These are phyloP conservation scores for Nigrograna mackinnonii DNA, from an alignment of 2,329 filamentous ascomycete species.

Conservation along the genomic window DNA sequence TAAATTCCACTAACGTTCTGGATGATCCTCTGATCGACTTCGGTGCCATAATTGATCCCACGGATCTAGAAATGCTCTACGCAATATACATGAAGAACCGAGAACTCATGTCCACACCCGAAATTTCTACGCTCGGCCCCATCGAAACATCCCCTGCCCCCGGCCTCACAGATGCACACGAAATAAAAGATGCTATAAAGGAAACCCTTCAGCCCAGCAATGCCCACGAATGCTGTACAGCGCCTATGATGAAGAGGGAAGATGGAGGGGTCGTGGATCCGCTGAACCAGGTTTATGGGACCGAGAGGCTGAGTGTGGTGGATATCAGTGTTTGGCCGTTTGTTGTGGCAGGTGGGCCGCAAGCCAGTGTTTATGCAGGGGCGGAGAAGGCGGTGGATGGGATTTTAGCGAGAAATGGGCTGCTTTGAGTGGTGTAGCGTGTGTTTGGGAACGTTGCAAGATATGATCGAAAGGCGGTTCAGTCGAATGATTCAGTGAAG, in stretches of 20 bases:
- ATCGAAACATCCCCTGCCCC: conserved; percentile 29
- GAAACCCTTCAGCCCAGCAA: conserved; percentile 10
- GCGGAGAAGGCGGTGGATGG: conserved; percentile 17
- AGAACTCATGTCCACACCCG: conserved; percentile 28
- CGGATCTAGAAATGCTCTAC: conserved; percentile 33
- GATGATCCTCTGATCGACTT: conserved; percentile 30
- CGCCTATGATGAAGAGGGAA: conserved; percentile 17
- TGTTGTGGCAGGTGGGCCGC: conserved; percentile 13
- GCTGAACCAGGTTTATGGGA: conserved; percentile 20
- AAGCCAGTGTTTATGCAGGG: conserved; percentile 19
- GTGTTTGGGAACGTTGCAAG: no score
- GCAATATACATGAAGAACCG: conserved; percentile 37
- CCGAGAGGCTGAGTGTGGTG: conserved; percentile 21
- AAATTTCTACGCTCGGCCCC: conserved; percentile 33
- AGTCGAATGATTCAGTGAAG: no score
- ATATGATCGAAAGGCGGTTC: no score
- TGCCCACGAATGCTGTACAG: conserved; percentile 26
- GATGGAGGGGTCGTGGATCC: conserved; percentile 22
- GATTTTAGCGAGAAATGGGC: conserved; percentile 4
- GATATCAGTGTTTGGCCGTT: conserved; percentile 27
- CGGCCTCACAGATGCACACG: conserved; percentile 12
- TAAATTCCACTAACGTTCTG: conserved; percentile 29
- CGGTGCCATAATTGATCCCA: conserved; percentile 27
- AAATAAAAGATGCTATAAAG: conserved; percentile 13
- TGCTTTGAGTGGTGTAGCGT: no score